Evolutionary conservation across 495 filamentous ascomycete genomes (phyloP), one percentile per base, ranked within the genome.

Genomic region (Trichocladium uniseriatum): DNA sequence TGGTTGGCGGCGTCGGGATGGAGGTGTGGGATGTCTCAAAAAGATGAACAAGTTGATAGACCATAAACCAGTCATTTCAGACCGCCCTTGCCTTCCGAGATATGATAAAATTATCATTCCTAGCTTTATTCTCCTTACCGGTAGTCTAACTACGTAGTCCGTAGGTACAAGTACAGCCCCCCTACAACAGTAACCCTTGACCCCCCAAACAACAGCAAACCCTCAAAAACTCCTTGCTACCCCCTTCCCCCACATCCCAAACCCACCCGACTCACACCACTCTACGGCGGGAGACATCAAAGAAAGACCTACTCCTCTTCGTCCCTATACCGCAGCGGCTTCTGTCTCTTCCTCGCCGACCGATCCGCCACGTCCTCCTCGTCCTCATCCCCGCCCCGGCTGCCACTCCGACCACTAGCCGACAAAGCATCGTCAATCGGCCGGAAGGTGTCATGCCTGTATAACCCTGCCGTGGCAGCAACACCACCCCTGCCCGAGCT

Each of bases 1-100:
- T 57, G 50, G 53, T 58, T 37, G 55, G 54, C 1, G 53, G 53
- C 4, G 59, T 60, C 3, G 55, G 58, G n/a, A 45, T 56, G 43
- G 61, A 58, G 49, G 43, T 62, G 21, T 61, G 57, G 63, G 56
- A 55, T 45, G 35, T 52, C 6, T 34, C 42, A 27, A 8, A 27
- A 4, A 27, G 24, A 27, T 27, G n/a, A n/a, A n/a, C n/a, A n/a
- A n/a, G n/a, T n/a, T n/a, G n/a, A n/a, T n/a, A n/a, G n/a, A n/a
- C n/a, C n/a, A n/a, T n/a, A n/a, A n/a, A n/a, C n/a, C n/a, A n/a
- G n/a, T n/a, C n/a, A n/a, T n/a, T n/a, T n/a, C n/a, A n/a, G n/a
- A n/a, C n/a, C n/a, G n/a, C n/a, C n/a, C n/a, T n/a, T n/a, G n/a
- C n/a, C n/a, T n/a, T n/a, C n/a, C n/a, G n/a, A n/a, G n/a, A n/a